These are phyloP conservation scores for Exophiala calicioides DNA, from an alignment of 2,329 filamentous ascomycete genomes.

Conservation along the genomic window DNA sequence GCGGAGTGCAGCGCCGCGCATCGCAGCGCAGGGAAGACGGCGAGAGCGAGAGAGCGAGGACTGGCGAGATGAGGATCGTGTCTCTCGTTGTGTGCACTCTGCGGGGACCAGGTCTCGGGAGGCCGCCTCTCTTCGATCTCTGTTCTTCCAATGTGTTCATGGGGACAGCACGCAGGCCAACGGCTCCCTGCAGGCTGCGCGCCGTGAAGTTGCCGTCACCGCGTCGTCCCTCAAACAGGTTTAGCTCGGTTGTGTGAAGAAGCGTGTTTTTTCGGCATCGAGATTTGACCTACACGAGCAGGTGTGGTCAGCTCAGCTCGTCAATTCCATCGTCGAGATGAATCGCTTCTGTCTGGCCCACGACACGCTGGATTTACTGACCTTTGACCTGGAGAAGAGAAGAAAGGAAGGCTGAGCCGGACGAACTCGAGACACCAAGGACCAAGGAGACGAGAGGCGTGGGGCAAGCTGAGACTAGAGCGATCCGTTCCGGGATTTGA, in stretches of 20 bases:
- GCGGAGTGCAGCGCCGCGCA: no score
- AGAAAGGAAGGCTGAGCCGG: no score
- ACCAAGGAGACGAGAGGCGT: no score
- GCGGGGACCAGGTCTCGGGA: conserved; percentile 17
- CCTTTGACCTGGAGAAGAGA: conserved; percentile 10
- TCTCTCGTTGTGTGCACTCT: no score
- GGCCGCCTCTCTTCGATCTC: conserved; percentile 29
- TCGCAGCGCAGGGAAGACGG: neutral
- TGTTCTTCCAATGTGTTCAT: conserved; percentile 25
- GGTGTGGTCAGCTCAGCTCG: no score
- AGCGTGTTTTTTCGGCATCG: conserved; percentile 27
- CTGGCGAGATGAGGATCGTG: neutral
- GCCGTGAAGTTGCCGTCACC: neutral
- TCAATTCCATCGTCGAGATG: no score
- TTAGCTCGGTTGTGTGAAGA: conserved; percentile 21
- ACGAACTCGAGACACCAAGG: no score
- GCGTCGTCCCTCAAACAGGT: conserved; percentile 3
- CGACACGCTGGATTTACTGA: conserved; percentile 8
- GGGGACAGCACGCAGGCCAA: conserved; percentile 4
- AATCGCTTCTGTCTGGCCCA: neutral
- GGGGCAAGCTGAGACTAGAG: no score
- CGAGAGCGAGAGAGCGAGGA: conserved; percentile 5
- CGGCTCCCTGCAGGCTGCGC: conserved; percentile 10
- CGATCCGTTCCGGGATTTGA: no score
- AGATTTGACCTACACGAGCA: conserved; percentile 14